Percentiles rank a stretch among this genome's conserved stretches.
Conservation (phyloP, 2,329 filamentous ascomycete genomes). For the Colletotrichum viniferum region DNA sequence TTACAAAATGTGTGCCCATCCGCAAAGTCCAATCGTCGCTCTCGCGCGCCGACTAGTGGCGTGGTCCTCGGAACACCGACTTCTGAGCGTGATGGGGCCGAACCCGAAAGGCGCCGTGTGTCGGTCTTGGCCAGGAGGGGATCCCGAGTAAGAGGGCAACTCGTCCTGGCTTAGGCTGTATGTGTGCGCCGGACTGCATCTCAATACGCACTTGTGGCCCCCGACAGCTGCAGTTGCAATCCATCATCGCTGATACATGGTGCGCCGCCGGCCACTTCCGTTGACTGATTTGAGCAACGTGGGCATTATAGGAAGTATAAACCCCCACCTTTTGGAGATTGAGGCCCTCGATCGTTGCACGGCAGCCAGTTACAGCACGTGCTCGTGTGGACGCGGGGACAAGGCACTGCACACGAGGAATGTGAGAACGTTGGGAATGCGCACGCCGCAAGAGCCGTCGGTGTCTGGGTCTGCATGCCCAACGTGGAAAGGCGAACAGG, state of each 20-base stretch:
- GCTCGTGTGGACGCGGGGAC: not conserved
- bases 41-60: not conserved
- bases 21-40: not conserved
- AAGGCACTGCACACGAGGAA: not conserved
- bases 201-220: not conserved
- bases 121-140: not conserved
- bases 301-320: not conserved
- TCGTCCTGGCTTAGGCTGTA: not conserved
- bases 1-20: not conserved
- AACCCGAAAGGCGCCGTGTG: not conserved
- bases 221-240: not conserved
- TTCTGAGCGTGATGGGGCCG: not conserved
- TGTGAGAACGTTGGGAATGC: not conserved
- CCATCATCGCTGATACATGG: not conserved
- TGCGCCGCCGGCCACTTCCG: not conserved
- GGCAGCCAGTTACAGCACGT: conserved; percentile 8
- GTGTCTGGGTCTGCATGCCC: not conserved
- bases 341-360: conserved; percentile 16
- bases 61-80: not conserved
- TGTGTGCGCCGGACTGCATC: not conserved
- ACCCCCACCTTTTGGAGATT: not conserved
- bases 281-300: not conserved
- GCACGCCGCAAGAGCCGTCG: not conserved
- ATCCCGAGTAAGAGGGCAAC: not conserved
- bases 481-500: not conserved